phyloP scores from a whole-genome alignment of 1,139 yeast species.

The Pichia sp. region DNA sequence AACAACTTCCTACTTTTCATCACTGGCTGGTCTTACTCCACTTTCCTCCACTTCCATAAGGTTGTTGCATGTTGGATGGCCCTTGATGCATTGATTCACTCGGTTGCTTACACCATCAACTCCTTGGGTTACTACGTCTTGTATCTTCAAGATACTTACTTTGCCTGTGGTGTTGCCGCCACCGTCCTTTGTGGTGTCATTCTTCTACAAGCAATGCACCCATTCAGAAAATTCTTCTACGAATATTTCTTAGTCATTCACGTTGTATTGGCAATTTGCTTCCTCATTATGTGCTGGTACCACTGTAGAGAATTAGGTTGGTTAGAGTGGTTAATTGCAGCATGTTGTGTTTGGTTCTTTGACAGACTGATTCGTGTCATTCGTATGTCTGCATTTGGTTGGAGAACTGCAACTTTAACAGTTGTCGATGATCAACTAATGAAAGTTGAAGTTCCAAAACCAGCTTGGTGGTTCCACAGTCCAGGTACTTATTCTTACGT shows the following conservation, averaged over 20 bases:
- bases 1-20: conserved; percentile 1
- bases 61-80: conserved; percentile 6
- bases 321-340: conserved; percentile 42
- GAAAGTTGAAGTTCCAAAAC: conserved; percentile 39
- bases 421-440: conserved; percentile 35
- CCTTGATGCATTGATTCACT: conserved; percentile 3
- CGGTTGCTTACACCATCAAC: conserved; percentile 1
- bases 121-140: conserved; percentile 10
- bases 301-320: conserved; percentile 40
- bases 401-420: conserved; percentile 27
- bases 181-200: conserved; percentile 40
- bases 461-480: conserved; percentile 34
- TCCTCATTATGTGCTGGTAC: conserved; percentile 39
- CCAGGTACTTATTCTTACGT: conserved; percentile 47
- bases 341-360: conserved; percentile 36
- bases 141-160: conserved; percentile 32
- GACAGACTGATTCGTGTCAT: conserved; percentile 37
- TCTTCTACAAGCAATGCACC: conserved; percentile 41
- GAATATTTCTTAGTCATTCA: conserved; percentile 38
- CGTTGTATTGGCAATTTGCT: conserved; percentile 34
- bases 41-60: conserved; percentile 3
- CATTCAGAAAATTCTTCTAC: conserved; percentile 46
- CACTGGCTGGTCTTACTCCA: conserved; percentile 5
- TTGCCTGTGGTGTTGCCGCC: conserved; percentile 36
- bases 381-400: conserved; percentile 37